These are phyloP conservation scores for Phytophthora kernoviae DNA, from an alignment of 352 stramenopile species.

Conservation along the genomic window DNA sequence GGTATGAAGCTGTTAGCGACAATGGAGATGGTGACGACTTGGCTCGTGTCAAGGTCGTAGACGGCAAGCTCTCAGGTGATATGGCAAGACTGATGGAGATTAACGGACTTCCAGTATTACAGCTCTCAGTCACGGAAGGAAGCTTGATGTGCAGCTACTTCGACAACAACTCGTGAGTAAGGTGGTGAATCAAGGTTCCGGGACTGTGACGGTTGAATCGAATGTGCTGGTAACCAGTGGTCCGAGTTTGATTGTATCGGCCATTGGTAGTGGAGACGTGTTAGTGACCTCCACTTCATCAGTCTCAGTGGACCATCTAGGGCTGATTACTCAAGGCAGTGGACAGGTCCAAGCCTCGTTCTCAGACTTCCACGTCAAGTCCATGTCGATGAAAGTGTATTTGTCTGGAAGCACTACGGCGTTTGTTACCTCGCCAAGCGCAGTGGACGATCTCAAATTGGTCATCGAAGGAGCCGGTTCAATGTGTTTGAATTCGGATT, in stretches of 20 bases:
- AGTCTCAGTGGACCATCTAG: slow-evolving; percentile 14
- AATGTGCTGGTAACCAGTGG: slow-evolving; percentile 17
- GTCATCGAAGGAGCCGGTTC: slow-evolving; percentile 12
- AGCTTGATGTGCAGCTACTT: slow-evolving; percentile 24
- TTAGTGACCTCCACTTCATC: slow-evolving; percentile 2
- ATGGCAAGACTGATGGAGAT: slow-evolving; percentile 12
- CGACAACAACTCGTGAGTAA: slow-evolving; percentile 15
- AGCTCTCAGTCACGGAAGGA: slow-evolving; percentile 11
- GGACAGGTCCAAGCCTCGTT: slow-evolving; percentile 19
- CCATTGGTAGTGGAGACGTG: slow-evolving; percentile 19
- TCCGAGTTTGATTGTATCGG: slow-evolving; percentile 8
- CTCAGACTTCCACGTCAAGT: slow-evolving; percentile 17
- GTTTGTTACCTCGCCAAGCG: neutral
- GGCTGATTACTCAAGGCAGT: slow-evolving; percentile 16
- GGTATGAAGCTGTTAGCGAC: slow-evolving; percentile 5
- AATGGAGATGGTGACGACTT: slow-evolving; percentile 9
- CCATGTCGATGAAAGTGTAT: slow-evolving; percentile 3
- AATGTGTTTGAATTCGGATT: slow-evolving; percentile 13
- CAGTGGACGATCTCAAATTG: neutral
- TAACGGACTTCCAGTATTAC: slow-evolving; percentile 18
- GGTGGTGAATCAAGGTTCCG: slow-evolving; percentile 24
- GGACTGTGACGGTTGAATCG: slow-evolving; percentile 15
- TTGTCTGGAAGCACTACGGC: slow-evolving; percentile 11
- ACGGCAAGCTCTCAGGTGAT: neutral
- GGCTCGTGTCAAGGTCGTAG: slow-evolving; percentile 13